Base-by-base conservation (phyloP, 257 asterid species). In the Linaria vulgaris region DNA sequence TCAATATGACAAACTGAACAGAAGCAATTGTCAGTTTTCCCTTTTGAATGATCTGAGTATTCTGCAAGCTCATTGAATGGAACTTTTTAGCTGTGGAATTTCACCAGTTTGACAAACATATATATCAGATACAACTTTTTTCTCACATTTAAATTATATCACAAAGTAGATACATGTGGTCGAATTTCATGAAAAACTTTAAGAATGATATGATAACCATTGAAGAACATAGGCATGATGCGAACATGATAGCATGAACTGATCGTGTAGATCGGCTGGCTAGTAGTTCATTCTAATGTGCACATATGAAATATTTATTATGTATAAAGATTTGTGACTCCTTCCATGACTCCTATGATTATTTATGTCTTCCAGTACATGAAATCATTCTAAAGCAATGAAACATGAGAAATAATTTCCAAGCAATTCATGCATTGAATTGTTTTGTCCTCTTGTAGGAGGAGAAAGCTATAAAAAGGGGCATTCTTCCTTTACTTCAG, bases 401-500 rank as follows among this genome's bases (percentile, higher is more conserved):
- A n/a, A 14, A 14, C 23, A 38, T 47, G 14, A 49, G 19, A 44
- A 43, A 17, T 14, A 34, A 34, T 34, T 34, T 34, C 10, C 41
- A 4, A 8, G 37, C 37, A 34, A 8, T 34, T 4, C 41, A 8
- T 34, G 41, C 41, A 34, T 34, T 34, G 5, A 4, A 34, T 7
- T 34, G 41, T 34, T 34, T 8, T 27, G 6, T 8, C 9, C 41
- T 34, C 41, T 34, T 34, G 41, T 34, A 89, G 95, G 96, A 89
- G 73, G 95, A 86, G 83, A 86, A 79, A 70, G 95, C 96, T 56
- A 78, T 89, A 74, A 87, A 82, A 72, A 80, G 94, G 66, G 96
- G 96, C 19, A 84, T 88, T 66, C 96, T 84, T 61, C 76, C 72
- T 21, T 45, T 88, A 47, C 94, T 88, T 23, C 87, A 74, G 66